These are phyloP conservation scores for Leptomonas seymouri DNA, from an alignment of 208 protist genomes.

Conservation along the genomic window DNA sequence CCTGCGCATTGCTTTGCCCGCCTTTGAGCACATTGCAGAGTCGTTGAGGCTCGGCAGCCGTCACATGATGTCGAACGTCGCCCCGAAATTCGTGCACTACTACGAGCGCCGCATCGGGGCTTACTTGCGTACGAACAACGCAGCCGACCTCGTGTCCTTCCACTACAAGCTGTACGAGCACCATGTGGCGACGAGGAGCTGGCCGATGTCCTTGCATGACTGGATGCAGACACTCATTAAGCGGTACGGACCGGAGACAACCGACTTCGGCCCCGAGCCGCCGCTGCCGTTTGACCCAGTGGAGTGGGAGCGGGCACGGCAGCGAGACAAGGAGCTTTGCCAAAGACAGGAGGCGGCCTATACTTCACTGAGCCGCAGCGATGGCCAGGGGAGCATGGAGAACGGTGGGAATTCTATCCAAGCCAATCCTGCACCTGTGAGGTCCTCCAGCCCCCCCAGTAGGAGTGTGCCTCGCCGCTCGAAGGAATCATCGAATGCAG, in stretches of 20 bases:
- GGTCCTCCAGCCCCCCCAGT: not conserved
- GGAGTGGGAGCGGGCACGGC: slow-evolving; percentile 30
- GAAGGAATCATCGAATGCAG: slow-evolving; percentile 12
- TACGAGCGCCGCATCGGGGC: slow-evolving; percentile 65
- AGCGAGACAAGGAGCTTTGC: slow-evolving; percentile 19
- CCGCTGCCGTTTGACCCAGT: slow-evolving; percentile 54
- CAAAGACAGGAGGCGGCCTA: slow-evolving; percentile 25
- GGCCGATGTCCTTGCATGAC: slow-evolving; percentile 59
- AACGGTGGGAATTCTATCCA: not conserved
- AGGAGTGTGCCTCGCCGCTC: slow-evolving; percentile 2
- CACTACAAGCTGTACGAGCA: slow-evolving; percentile 85
- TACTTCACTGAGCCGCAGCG: slow-evolving; percentile 9
- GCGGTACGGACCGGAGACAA: slow-evolving; percentile 45
- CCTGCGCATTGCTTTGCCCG: slow-evolving; percentile 60
- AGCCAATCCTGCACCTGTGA: not conserved
- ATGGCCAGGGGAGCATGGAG: not conserved
- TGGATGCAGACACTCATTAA: slow-evolving; percentile 67
- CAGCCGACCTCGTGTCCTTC: slow-evolving; percentile 48
- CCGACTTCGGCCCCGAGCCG: slow-evolving; percentile 41
- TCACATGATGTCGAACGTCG: slow-evolving; percentile 36
- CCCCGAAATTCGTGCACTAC: slow-evolving; percentile 65
- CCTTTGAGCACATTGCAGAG: slow-evolving; percentile 66
- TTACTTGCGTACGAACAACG: slow-evolving; percentile 52
- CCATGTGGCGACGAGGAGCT: slow-evolving; percentile 66
- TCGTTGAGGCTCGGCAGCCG: slow-evolving; percentile 48